A percentile compares a stretch with the other conserved stretches of the same genome.
Evolutionary conservation across 768 basidiomycete species (phyloP).

Genomic region (Mycena capillaripes): DNA sequence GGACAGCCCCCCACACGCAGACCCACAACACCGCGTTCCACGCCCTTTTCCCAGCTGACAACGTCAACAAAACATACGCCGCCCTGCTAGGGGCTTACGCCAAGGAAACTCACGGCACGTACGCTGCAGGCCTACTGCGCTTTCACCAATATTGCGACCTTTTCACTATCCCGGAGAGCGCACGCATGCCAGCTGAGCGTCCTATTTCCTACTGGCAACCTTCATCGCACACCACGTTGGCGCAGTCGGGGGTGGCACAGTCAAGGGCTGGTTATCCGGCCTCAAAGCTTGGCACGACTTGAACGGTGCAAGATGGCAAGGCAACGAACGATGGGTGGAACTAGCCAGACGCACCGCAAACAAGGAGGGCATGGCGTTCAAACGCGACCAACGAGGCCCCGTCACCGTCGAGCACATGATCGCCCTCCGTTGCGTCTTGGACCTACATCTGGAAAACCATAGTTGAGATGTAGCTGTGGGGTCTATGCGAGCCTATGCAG

Average conservation of each 20-base stretch:
- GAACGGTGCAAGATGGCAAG: constrained; percentile 52
- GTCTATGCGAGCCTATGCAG: too few relatives aligned
- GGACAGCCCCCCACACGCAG: too few relatives aligned
- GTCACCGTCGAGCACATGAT: constrained; percentile 52
- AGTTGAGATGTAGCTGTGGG: too few relatives aligned
- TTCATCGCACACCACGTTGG: constrained; percentile 43
- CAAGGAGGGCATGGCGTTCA: background rate
- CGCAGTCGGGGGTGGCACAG: constrained; percentile 33
- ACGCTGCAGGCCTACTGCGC: constrained; percentile 23
- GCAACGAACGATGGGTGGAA: constrained; percentile 42
- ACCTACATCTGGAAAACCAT: too few relatives aligned
- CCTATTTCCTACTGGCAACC: constrained; percentile 43
- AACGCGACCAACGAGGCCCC: background rate
- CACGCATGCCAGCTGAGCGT: constrained; percentile 52
- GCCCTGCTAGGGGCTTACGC: constrained; percentile 2
- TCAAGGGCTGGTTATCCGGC: constrained; percentile 51
- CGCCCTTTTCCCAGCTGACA: background rate
- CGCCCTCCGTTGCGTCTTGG: background rate
- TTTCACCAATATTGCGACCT: constrained; percentile 56
- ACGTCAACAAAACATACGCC: constrained; percentile 10
- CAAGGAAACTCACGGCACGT: background rate
- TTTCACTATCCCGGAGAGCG: constrained; percentile 41
- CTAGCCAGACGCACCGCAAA: constrained; percentile 16
- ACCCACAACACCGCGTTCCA: too few relatives aligned
- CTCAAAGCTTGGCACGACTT: constrained; percentile 54